Evolutionary conservation across 306 rosid species (phyloP).

Genomic region (Cucurbita pepo): DNA sequence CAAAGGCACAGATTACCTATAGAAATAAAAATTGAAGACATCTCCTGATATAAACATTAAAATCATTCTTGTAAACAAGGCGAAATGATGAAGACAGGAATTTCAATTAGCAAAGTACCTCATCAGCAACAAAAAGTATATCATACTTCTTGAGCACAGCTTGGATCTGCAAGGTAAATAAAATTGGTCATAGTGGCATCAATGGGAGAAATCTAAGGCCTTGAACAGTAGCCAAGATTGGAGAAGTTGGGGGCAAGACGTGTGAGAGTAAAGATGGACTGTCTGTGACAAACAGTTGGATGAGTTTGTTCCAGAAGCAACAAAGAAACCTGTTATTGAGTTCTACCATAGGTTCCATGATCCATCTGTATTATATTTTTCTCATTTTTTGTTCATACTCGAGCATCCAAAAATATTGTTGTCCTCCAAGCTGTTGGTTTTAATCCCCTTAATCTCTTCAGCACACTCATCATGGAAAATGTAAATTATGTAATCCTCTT

Average conservation of each 20-base stretch:
- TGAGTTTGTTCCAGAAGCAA: constrained; percentile 81
- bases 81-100: constrained; percentile 1
- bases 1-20: constrained; percentile 85
- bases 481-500: background rate
- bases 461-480: background rate
- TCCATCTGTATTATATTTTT: constrained; percentile 25
- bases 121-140: constrained; percentile 89
- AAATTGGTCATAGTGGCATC: background rate
- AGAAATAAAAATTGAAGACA: constrained; percentile 4
- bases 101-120: constrained; percentile 30
- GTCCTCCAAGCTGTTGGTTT: constrained; percentile 22
- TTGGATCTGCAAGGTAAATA: constrained; percentile 47
- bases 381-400: no score
- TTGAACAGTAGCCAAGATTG: no score
- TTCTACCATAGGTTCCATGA: constrained; percentile 41
- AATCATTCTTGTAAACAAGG: background rate
- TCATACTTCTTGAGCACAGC: constrained; percentile 84
- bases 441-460: constrained; percentile 30
- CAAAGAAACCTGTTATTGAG: constrained; percentile 45
- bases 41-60: background rate
- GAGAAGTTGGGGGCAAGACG: no score
- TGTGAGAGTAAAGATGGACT: no score
- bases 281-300: constrained; percentile 35
- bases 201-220: background rate
- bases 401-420: no score